phyloP scores from a whole-genome alignment of 345 rosid genomes.

The Turnera subulata region DNA sequence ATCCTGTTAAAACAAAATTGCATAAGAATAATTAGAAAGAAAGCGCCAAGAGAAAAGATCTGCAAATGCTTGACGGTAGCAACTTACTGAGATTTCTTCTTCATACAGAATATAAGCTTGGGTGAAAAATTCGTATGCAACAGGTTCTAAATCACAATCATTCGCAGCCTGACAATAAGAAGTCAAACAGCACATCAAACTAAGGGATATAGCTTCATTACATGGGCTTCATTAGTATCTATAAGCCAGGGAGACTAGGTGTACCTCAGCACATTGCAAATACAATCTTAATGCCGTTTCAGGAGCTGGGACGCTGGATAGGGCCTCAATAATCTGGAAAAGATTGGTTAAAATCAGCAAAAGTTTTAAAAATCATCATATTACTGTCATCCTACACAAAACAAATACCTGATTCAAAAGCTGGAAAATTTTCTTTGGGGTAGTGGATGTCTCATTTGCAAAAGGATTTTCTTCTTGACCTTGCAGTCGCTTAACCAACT shows the following conservation, averaged over 20 bases:
- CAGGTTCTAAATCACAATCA: constrained; percentile 90
- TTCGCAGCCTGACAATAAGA: constrained; percentile 70
- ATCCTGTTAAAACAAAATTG: constrained; percentile 46
- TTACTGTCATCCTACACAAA: neutral
- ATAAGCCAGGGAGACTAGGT: neutral
- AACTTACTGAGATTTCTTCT: constrained; percentile 95
- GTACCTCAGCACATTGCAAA: constrained; percentile 99
- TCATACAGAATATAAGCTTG: constrained; percentile 98
- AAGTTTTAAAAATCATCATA: neutral
- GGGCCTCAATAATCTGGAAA: constrained; percentile 74
- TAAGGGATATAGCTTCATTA: neutral
- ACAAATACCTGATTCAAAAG: constrained; percentile 69
- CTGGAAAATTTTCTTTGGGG: constrained; percentile 89
- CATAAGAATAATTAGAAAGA: neutral
- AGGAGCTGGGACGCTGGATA: constrained; percentile 74
- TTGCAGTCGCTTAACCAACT: constrained; percentile 85
- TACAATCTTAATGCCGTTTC: constrained; percentile 80
- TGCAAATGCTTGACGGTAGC: neutral
- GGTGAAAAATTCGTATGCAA: constrained; percentile 96
- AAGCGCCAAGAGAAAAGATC: neutral
- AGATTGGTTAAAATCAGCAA: constrained; percentile 9
- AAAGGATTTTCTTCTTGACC: constrained; percentile 95
- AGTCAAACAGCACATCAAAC: neutral
- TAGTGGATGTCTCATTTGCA: constrained; percentile 66
- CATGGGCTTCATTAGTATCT: constrained; percentile 8